phyloP scores from a whole-genome alignment of 257 asterid genomes.

The Primulina tabacum region DNA sequence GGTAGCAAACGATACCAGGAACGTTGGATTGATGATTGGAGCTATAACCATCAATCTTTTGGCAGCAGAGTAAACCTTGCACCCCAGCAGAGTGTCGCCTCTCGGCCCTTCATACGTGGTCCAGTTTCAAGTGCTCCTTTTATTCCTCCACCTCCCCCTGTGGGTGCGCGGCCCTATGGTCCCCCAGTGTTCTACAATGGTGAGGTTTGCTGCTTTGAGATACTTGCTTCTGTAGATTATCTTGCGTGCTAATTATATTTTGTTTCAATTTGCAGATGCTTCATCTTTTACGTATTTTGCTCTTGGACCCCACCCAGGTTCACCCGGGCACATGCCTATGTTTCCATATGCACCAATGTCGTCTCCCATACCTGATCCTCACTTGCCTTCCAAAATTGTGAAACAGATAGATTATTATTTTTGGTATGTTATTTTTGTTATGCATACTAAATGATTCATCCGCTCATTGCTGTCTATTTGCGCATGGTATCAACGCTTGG shows the following conservation, averaged over 20 bases:
- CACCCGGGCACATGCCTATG: slow-evolving; percentile 51
- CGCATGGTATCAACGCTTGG: neutral
- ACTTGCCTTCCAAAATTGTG: slow-evolving; percentile 45
- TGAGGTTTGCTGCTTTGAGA: slow-evolving; percentile 28
- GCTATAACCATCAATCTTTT: slow-evolving; percentile 17
- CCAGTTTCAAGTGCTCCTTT: slow-evolving; percentile 34
- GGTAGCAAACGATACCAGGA: slow-evolving; percentile 59
- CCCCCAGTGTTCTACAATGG: slow-evolving; percentile 44
- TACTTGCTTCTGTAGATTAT: neutral
- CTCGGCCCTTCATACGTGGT: slow-evolving; percentile 40
- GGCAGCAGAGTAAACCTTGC: slow-evolving; percentile 5
- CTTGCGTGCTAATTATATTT: neutral
- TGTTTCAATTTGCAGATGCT: slow-evolving; percentile 4
- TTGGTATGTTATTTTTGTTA: slow-evolving; percentile 41
- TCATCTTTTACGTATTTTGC: neutral
- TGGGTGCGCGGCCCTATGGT: neutral
- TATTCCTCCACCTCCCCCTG: neutral
- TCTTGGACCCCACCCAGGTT: slow-evolving; percentile 21
- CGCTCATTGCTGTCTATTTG: neutral
- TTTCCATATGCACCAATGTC: slow-evolving; percentile 41
- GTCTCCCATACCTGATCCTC: slow-evolving; percentile 43
- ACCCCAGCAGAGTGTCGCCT: neutral
- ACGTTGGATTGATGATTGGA: slow-evolving; percentile 29
- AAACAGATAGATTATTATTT: slow-evolving; percentile 73
- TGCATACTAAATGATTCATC: neutral